A percentile compares a stretch with the other conserved stretches of the same genome.
Evolutionary conservation across 1,139 yeast genomes (phyloP).

Genomic region (Kodamaea plutei): DNA sequence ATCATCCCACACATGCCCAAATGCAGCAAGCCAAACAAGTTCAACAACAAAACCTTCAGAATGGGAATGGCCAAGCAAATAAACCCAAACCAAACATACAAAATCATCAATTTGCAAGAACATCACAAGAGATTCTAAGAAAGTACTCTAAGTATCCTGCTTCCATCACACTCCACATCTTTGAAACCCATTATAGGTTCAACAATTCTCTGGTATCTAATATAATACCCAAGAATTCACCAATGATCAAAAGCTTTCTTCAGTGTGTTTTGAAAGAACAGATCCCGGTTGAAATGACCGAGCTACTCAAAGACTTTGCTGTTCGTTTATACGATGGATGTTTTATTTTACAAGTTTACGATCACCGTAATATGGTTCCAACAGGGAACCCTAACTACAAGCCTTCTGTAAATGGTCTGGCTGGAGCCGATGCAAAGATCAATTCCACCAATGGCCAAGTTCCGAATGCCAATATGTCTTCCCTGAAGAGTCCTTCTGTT

Average conservation of each 20-base stretch:
- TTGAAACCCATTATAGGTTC: slow-evolving; percentile 83
- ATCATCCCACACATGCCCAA: too few species aligned
- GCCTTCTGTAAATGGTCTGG: too few species aligned
- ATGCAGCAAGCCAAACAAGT: slow-evolving; percentile 27
- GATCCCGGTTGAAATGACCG: slow-evolving; percentile 87
- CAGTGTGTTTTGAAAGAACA: slow-evolving; percentile 75
- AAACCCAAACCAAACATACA: slow-evolving; percentile 31
- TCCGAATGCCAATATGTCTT: slow-evolving; percentile 8
- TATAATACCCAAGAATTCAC: slow-evolving; percentile 74
- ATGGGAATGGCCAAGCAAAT: slow-evolving; percentile 25
- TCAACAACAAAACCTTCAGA: slow-evolving; percentile 14
- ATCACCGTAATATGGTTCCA: slow-evolving; percentile 50
- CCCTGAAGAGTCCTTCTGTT: too few species aligned
- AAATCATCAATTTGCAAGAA: slow-evolving; percentile 59
- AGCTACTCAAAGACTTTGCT: slow-evolving; percentile 81
- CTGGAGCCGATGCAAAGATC: too few species aligned
- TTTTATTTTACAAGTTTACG: slow-evolving; percentile 75
- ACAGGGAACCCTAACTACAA: slow-evolving; percentile 9
- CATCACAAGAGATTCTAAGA: slow-evolving; percentile 68
- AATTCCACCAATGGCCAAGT: slow-evolving; percentile 4
- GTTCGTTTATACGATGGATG: slow-evolving; percentile 86
- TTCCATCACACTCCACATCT: slow-evolving; percentile 82
- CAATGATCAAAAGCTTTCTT: slow-evolving; percentile 75
- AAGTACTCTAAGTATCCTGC: slow-evolving; percentile 79
- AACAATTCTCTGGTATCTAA: slow-evolving; percentile 68